Conservation (phyloP, 2,329 filamentous ascomycete species). For the Pseudogymnoascus sp. region DNA sequence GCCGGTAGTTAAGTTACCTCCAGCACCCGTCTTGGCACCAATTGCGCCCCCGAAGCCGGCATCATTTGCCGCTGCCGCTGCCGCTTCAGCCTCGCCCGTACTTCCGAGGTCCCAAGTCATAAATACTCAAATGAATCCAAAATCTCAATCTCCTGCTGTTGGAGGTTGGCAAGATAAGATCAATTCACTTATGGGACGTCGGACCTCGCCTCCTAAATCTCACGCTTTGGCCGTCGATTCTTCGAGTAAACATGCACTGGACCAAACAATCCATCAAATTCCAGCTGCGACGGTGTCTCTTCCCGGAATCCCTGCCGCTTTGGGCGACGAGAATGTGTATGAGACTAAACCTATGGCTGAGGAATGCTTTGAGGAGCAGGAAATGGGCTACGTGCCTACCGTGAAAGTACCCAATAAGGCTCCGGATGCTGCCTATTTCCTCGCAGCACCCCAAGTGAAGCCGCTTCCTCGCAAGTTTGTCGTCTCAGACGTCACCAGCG, state of each 20-base stretch:
- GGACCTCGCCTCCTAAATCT: conserved; percentile 48
- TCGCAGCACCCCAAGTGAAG: conserved; percentile 45
- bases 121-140: conserved; percentile 32
- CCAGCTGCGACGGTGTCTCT: conserved; percentile 60
- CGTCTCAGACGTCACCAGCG: conserved; percentile 37
- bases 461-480: conserved; percentile 44
- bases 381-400: conserved; percentile 67
- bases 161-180: conserved; percentile 69
- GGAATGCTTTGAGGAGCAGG: conserved; percentile 72
- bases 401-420: conserved; percentile 57
- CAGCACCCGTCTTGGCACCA: conserved; percentile 36
- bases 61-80: conserved; percentile 36
- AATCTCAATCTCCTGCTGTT: conserved; percentile 27
- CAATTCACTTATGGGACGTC: conserved; percentile 64
- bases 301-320: conserved; percentile 31
- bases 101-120: conserved; percentile 15
- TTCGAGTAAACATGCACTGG: conserved; percentile 57
- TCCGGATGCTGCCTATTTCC: conserved; percentile 55
- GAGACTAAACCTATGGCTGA: conserved; percentile 64
- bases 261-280: conserved; percentile 39
- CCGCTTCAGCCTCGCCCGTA: conserved; percentile 19
- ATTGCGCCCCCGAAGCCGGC: conserved; percentile 35
- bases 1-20: conserved; percentile 75
- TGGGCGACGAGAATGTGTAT: conserved; percentile 35
- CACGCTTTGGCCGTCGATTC: conserved; percentile 57